Evolutionary conservation across 2,329 filamentous ascomycete species (phyloP), one percentile per base, ranked within the genome.

Genomic region (Paecilomyces sp.): DNA sequence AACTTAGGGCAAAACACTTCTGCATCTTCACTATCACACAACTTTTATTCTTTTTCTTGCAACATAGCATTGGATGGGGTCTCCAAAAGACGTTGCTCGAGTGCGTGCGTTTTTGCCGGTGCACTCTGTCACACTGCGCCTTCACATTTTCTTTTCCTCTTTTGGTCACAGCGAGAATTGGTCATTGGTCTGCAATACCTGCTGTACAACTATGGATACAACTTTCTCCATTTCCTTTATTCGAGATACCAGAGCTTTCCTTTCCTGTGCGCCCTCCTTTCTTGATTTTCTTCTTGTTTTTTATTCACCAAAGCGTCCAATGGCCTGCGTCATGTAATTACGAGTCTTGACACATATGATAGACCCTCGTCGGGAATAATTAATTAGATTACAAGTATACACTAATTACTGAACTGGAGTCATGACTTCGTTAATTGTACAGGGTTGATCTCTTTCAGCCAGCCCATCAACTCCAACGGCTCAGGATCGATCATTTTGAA

Each of bases 401-500:
- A 57, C 50, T 56, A 50, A 47, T n/a, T 47, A 9, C 7, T 47
- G 6, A 18, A 47, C 8, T 47, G n/a, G 5, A 8, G n/a, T 47
- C 18, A 47, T 47, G 4, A 18, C 15, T 41, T 47, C 13, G 18
- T 47, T 22, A 15, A 47, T 47, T 47, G 9, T 47, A 22, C 41
- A n/a, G 41, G n/a, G 9, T 18, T 9, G 41, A 47, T 8, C 41
- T 64, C 66, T 58, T 61, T 57, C 54, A 69, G 64, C 62, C 65
- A 68, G 55, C 66, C 66, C 72, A 75, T 74, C 50, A 70, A 63
- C 60, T 63, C 64, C 57, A 76, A 57, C 28, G 63, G 59, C 55
- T 73, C 67, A 24, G 61, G 64, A 60, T 77, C 74, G 61, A 77
- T 63, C 63, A 66, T 70, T 67, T 76, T 77, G 66, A 73, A 77